Base-by-base conservation (phyloP, 1,284 basidiomycete genomes). In the Ganoderma leucocontextum region DNA sequence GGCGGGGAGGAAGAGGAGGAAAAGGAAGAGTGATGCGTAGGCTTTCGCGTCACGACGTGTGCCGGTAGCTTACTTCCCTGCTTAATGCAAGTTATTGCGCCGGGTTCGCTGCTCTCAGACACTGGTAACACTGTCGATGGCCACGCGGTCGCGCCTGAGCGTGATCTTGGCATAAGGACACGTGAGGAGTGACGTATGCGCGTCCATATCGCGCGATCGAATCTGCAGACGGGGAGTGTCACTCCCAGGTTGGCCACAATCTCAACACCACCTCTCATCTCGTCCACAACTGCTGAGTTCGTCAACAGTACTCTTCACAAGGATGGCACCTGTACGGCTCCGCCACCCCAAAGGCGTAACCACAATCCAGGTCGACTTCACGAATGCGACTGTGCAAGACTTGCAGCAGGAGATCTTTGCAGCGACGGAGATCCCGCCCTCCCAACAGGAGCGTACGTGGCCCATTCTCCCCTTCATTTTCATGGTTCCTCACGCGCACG, bases 311-410 rank as follows among this genome's bases (percentile, higher is more conserved):
- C 3, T 2, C 36, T 29, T 33, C 49, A 55, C 25, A 13, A 25
- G 22, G 12, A 92, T 93, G 90, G 86, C 86, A 13, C 85, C 88
- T 53, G 74, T 96, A 59, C 89, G 95, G 57, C 83, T 96, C 15
- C 87, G 94, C 70, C 91, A 95, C 80, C 92, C 95, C 15, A 87
- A 90, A 72, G 95, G 95, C 35, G 87, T 92, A n/a, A 83, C 90
- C 4, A 95, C 94, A 7, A 83, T 96, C 69, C 86, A 94, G 60
- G 80, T 95, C 59, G 89, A 94, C 66, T 74, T 88, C 62, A 87
- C 89, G 35, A 78, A 79, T 17, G 87, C 87, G 61, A 90, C 90
- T 2, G 88, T 95, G 2, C 86, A 85, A 65, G 90, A 94, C 73
- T 84, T 96, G 0, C 90, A 91, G 75, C 89, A 91, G 67, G 82